Evolutionary conservation across 148 eudicot genomes (phyloP), one percentile per base, ranked within the genome.

Genomic region (Tetragonia tetragonoides): DNA sequence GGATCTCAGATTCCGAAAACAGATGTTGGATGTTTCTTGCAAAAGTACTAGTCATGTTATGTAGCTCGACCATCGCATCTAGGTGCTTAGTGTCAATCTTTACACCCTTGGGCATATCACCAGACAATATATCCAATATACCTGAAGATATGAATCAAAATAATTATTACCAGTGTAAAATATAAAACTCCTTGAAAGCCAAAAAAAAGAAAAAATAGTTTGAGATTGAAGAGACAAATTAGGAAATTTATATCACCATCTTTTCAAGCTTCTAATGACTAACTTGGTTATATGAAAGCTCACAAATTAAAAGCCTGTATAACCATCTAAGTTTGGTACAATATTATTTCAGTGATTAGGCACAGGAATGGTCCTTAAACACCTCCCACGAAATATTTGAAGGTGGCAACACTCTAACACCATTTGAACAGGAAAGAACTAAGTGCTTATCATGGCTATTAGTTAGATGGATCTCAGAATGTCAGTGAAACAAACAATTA

Each of bases 1-100:
- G 84, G 37, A 87, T 74, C 73, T 90, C 87, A 47, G 99, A 85
- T 75, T 93, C 97, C 57, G 92, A 86, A 85, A 92, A 95, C 59
- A 95, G 84, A 84, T 92, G 99, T 74, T 92, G 99, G 51, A 95
- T 86, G 79, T 95, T 93, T 80, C 94, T 88, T 20, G 94, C 94
- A 85, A 95, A 95, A 77, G 93, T 87, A 78, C 86, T 90, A 0
- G 99, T 95, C 87, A 87, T 80, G 77, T 87, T 93, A 84, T 95
- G 99, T 67, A 95, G 86, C 68, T 95, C 97, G 73, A 91, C 89
- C 77, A 95, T 83, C 67, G 92, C 97, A 69, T 95, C 94, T 21
- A 95, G 88, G 86, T 95, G 99, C 86, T 87, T 92, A 49, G 91
- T 77, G 78, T 91, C 90, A 77, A 95, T 87, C 85, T 88, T 89